These are phyloP conservation scores for Stemphylium vesicarium DNA, from an alignment of 2,329 filamentous ascomycete genomes.

Conservation along the genomic window DNA sequence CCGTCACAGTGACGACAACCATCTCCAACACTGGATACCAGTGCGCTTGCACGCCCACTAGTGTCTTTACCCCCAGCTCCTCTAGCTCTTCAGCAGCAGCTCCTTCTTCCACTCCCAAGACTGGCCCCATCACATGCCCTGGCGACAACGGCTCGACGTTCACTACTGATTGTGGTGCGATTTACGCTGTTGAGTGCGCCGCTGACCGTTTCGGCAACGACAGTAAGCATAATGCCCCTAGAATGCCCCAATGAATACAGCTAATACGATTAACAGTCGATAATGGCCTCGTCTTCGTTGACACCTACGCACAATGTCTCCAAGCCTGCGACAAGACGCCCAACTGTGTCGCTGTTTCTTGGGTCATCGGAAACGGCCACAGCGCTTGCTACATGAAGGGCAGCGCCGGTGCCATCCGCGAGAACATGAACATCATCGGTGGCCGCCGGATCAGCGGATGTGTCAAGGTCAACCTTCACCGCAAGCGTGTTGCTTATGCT, in stretches of 20 bases:
- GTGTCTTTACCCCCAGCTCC: background rate
- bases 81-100: background rate
- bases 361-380: conserved; percentile 10
- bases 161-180: conserved; percentile 24
- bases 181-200: conserved; percentile 31
- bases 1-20: conserved; percentile 19
- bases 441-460: conserved; percentile 22
- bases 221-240: conserved; percentile 8
- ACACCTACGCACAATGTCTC: conserved; percentile 24
- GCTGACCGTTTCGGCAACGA: conserved; percentile 32
- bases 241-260: background rate
- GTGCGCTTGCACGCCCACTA: conserved; percentile 18
- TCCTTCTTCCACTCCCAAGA: background rate
- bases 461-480: conserved; percentile 13
- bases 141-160: conserved; percentile 16
- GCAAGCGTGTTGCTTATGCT: conserved; percentile 16
- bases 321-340: conserved; percentile 25
- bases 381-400: conserved; percentile 38
- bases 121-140: conserved; percentile 20
- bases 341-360: conserved; percentile 33
- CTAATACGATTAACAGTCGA: conserved; percentile 16
- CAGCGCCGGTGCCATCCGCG: conserved; percentile 6
- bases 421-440: conserved; percentile 26
- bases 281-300: conserved; percentile 11
- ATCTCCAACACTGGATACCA: conserved; percentile 11